Evolutionary conservation across 2,329 filamentous ascomycete genomes (phyloP).

Genomic region (Paracoccidioides lutzii): DNA sequence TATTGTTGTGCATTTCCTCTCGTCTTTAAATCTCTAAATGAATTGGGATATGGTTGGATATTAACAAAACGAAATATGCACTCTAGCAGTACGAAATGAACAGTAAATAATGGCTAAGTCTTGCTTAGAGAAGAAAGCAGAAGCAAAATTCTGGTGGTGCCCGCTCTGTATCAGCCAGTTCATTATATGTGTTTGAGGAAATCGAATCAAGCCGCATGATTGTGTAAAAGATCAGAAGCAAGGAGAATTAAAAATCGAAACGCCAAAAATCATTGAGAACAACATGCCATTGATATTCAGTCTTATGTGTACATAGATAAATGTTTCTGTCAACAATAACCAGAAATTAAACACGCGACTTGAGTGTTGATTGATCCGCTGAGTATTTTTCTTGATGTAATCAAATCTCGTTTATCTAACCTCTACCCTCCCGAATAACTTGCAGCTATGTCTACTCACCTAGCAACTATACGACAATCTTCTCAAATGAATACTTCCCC

Average conservation of each 20-base stretch:
- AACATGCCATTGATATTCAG: neutral
- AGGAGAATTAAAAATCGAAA: neutral
- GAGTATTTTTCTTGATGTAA: neutral
- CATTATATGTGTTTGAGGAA: too few relatives aligned
- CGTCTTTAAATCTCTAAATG: too few relatives aligned
- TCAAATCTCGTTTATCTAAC: neutral
- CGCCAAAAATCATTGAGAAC: neutral
- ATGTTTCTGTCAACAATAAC: neutral
- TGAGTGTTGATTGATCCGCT: neutral
- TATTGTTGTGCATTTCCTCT: too few relatives aligned
- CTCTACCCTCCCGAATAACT: neutral
- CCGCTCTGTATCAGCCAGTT: too few relatives aligned
- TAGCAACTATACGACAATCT: conserved; percentile 47
- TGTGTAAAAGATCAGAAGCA: neutral
- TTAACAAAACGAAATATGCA: too few relatives aligned
- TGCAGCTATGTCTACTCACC: conserved; percentile 1
- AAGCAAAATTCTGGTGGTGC: too few relatives aligned
- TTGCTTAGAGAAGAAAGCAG: too few relatives aligned
- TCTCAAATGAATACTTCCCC: conserved; percentile 71
- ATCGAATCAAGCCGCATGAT: too few relatives aligned
- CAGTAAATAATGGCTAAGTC: too few relatives aligned
- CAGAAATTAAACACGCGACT: neutral
- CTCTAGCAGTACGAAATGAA: too few relatives aligned
- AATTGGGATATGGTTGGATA: too few relatives aligned
- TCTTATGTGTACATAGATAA: neutral